Evolutionary conservation across 495 filamentous ascomycete species (phyloP), one percentile per base, ranked within the genome.

Genomic region (Mytilinidion resinicola): DNA sequence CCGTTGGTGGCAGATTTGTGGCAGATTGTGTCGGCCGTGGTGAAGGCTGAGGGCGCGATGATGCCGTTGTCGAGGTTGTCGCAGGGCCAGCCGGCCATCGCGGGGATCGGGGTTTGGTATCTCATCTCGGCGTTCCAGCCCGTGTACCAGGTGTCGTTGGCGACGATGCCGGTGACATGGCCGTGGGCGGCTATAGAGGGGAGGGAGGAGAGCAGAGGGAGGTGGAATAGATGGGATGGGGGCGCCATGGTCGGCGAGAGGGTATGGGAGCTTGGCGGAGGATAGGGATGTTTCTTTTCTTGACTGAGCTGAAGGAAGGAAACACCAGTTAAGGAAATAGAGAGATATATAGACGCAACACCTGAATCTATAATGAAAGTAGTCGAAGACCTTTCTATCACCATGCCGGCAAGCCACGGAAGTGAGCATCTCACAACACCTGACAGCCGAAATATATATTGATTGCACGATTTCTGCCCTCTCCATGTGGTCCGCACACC

Each of bases 21-120:
- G 71, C 80, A 82, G 71, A 81, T 77, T 52, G 81, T 76, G 53
- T 81, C 78, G 25, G 72, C 55, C 2, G 52, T 64, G 44, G 53
- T 62, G 51, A 75, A 77, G n/a, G 66, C 68, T 56, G 70, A 65
- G 38, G 77, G 80, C 43, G 77, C 73, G 41, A 86, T 70, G 72
- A 79, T 86, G 52, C 83, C 83, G 55, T 81, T 75, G 68, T 84
- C 80, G n/a, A 77, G 77, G 53, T 77, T 76, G 33, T 74, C 62
- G 19, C 74, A 76, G 20, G 74, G 71, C 82, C 82, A 86, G 57
- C 75, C 82, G 61, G 81, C 76, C 36, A 76, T 74, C 6, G 73
- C 73, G 25, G 80, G 82, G 17, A 56, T 47, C 0, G 62, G 55
- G 25, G 10, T 59, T 9, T 51, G 41, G 51, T 53, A 62, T 37